Evolutionary conservation across 2,329 filamentous ascomycete species (phyloP).

Genomic region (Didymella sp.): DNA sequence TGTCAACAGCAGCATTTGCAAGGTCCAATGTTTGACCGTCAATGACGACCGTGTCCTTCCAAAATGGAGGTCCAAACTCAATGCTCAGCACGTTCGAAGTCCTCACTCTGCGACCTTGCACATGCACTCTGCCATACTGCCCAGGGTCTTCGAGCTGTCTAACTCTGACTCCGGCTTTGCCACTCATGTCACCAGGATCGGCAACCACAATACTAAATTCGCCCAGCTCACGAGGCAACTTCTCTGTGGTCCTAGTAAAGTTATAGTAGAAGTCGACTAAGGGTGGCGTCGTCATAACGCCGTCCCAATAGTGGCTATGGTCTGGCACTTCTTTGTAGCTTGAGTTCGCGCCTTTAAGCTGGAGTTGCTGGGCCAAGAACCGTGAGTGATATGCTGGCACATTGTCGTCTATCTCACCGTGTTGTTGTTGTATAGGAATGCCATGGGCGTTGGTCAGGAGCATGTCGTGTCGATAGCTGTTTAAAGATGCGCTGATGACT

Average conservation of each 20-base stretch:
- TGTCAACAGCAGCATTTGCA: neutral
- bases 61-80: conserved; percentile 34
- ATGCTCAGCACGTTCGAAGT: conserved; percentile 46
- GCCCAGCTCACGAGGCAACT: conserved; percentile 29
- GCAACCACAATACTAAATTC: conserved; percentile 59
- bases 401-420: conserved; percentile 64
- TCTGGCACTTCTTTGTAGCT: conserved; percentile 59
- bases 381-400: conserved; percentile 65
- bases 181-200: conserved; percentile 60
- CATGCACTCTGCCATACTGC: conserved; percentile 57
- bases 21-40: conserved; percentile 34
- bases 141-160: conserved; percentile 59
- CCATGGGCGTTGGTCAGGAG: conserved; percentile 59
- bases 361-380: conserved; percentile 59
- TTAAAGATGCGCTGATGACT: conserved; percentile 58
- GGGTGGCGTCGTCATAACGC: conserved; percentile 60
- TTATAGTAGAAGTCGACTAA: conserved; percentile 59
- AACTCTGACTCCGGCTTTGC: conserved; percentile 60
- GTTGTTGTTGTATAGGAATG: conserved; percentile 63
- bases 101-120: conserved; percentile 43
- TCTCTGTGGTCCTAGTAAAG: conserved; percentile 28
- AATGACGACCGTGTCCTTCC: conserved; percentile 24
- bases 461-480: conserved; percentile 63
- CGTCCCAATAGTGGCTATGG: conserved; percentile 62
- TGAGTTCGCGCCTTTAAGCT: conserved; percentile 52